Evolutionary conservation across 345 rosid genomes (phyloP).

Genomic region (Carallia brachiata): DNA sequence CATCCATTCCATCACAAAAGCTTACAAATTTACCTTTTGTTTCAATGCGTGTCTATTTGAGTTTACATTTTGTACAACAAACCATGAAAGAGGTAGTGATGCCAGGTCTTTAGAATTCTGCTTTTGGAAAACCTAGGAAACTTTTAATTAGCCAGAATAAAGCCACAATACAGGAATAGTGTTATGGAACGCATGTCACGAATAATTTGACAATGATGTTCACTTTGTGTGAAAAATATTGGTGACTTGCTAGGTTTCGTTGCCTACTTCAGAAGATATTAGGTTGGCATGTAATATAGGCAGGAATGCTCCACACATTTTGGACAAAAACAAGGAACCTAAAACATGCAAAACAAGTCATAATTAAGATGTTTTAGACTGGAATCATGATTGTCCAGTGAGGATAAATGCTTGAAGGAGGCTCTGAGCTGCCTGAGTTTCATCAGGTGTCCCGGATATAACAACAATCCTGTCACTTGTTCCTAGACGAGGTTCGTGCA

Average conservation of each 20-base stretch:
- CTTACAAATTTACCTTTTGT: background rate
- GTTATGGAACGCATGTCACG: background rate
- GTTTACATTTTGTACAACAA: background rate
- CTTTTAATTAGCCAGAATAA: background rate
- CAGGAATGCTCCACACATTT: slow-evolving; percentile 6
- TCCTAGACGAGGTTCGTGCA: slow-evolving; percentile 76
- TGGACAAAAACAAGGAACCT: slow-evolving; percentile 2
- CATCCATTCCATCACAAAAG: background rate
- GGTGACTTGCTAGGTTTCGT: background rate
- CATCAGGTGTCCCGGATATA: slow-evolving; percentile 93
- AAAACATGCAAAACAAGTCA: slow-evolving; percentile 6
- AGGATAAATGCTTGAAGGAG: slow-evolving; percentile 93
- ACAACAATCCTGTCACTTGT: slow-evolving; percentile 77
- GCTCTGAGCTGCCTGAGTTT: slow-evolving; percentile 94
- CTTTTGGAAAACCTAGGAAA: slow-evolving; percentile 3
- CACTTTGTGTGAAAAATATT: background rate
- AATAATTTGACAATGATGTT: background rate
- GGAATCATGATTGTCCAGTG: slow-evolving; percentile 44
- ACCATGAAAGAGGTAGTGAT: background rate
- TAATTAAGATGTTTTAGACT: slow-evolving; percentile 6
- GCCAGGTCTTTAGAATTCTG: background rate
- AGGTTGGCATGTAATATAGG: background rate
- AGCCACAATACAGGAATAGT: background rate
- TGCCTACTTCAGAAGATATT: background rate
- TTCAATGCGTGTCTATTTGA: background rate